phyloP scores from a whole-genome alignment of 257 asterid genomes.

The Przewalskia tangutica region DNA sequence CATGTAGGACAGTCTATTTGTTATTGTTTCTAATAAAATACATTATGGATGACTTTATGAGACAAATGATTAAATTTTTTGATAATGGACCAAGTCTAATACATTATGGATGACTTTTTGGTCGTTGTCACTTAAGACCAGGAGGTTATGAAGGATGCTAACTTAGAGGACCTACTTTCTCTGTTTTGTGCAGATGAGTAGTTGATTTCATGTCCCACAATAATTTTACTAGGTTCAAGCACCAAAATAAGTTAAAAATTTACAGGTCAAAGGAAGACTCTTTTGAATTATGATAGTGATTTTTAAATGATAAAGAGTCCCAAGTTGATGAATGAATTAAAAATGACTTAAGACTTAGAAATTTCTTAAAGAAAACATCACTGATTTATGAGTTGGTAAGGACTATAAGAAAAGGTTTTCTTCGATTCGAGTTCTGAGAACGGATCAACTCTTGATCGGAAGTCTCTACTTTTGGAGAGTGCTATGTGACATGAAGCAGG shows the following conservation, averaged over 20 bases:
- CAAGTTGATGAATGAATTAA: neutral
- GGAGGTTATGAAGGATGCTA: neutral
- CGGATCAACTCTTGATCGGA: neutral
- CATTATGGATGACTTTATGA: neutral
- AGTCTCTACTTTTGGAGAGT: neutral
- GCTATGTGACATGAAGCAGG: neutral
- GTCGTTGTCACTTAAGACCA: neutral
- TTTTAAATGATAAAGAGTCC: neutral
- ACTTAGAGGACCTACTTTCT: neutral
- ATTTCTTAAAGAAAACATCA: neutral
- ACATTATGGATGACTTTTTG: neutral
- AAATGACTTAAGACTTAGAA: neutral
- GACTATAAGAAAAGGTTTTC: no score
- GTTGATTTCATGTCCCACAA: conserved; percentile 16
- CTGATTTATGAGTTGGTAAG: no score
- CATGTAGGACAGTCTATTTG: neutral
- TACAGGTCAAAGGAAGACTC: neutral
- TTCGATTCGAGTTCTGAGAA: neutral
- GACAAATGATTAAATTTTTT: neutral
- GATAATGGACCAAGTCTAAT: neutral
- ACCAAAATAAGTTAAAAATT: neutral
- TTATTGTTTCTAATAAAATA: neutral
- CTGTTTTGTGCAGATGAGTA: neutral
- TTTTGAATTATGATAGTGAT: neutral
- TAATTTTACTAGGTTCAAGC: conserved; percentile 5